Evolutionary conservation across 2,329 filamentous ascomycete species (phyloP).

Genomic region (Fusarium paranaense): DNA sequence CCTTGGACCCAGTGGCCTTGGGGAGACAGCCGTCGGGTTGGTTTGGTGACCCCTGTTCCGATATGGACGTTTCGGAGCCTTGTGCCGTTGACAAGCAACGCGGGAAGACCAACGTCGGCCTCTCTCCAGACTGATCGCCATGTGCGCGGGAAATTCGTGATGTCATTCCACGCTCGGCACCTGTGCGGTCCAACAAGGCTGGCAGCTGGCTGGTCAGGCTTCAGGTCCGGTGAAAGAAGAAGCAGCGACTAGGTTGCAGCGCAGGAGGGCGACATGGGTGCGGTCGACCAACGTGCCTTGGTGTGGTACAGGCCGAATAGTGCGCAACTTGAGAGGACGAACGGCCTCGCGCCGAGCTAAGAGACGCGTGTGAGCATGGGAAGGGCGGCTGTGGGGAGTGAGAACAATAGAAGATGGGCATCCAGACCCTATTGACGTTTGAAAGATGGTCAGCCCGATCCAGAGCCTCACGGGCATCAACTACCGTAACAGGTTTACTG

Average conservation of each 20-base stretch:
- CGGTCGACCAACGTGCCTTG: slow-evolving; percentile 8
- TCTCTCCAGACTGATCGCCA: slow-evolving; percentile 6
- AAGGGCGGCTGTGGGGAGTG: slow-evolving; percentile 6
- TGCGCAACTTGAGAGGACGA: background rate
- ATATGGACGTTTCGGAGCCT: slow-evolving; percentile 21
- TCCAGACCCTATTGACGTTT: slow-evolving; percentile 32
- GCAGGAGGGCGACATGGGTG: slow-evolving; percentile 10
- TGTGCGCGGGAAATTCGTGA: slow-evolving; percentile 9
- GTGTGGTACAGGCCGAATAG: background rate
- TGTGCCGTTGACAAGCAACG: background rate
- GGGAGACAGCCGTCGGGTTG: background rate
- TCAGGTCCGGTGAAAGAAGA: background rate
- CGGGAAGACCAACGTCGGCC: slow-evolving; percentile 11
- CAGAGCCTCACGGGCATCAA: slow-evolving; percentile 16
- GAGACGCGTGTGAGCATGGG: background rate
- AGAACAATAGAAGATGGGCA: slow-evolving; percentile 19
- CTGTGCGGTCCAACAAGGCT: background rate
- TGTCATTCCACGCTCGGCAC: slow-evolving; percentile 23
- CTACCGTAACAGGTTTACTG: slow-evolving; percentile 10
- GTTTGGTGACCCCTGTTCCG: slow-evolving; percentile 21
- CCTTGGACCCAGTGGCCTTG: background rate
- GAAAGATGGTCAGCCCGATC: slow-evolving; percentile 19
- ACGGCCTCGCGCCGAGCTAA: background rate
- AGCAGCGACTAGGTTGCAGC: background rate
- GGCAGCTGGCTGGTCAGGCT: background rate